Evolutionary conservation across 768 basidiomycete genomes (phyloP), one percentile per base, ranked within the genome.

Genomic region (Collybia nuda): DNA sequence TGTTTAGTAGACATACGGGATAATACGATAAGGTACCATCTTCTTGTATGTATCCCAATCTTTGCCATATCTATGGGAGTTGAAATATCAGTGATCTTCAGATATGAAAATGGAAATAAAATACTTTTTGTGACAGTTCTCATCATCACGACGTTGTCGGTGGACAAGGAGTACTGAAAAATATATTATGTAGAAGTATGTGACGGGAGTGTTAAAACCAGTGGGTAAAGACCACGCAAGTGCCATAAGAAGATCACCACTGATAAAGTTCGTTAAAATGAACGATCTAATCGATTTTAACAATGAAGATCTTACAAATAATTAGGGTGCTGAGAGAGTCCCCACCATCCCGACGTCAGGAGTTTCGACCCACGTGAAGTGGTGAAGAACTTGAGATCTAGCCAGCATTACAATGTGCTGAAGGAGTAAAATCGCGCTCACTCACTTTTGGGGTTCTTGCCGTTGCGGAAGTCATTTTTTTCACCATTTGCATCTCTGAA

Each of bases 261-360:
- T 91, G 54, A 23, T 28, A 40, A 41, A 49, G 32, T 14, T 14
- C 22, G 14, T 26, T n/a, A 11, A 40, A 9, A 6, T 7, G 14
- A 23, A 19, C 17, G 12, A 40, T 23, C 40, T 21, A 44, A 6
- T 38, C 8, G 24, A 49, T 2, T 14, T 19, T 35, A 9, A 11
- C 46, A 32, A 26, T 40, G 36, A 32, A 50, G 32, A 42, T 68
- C 82, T 48, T 56, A 88, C 88, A 92, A 63, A 67, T 95, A 95
- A 60, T 95, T 94, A 1, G 97, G 97, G 68, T 99, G 97, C 36
- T 91, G 81, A 0, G 90, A 95, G 44, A 79, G 69, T 7, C 95
- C 96, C 97, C 97, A 99, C 97, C 97, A 98, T 6, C 97, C 97
- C 3, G 90, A 91, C 23, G 85, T 96, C 22, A 99, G 79, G 28